A percentile compares a stretch with the other conserved stretches of the same genome.
These are phyloP conservation scores for Lasiosphaeria hispida DNA, from an alignment of 495 filamentous ascomycete species.

Conservation along the genomic window DNA sequence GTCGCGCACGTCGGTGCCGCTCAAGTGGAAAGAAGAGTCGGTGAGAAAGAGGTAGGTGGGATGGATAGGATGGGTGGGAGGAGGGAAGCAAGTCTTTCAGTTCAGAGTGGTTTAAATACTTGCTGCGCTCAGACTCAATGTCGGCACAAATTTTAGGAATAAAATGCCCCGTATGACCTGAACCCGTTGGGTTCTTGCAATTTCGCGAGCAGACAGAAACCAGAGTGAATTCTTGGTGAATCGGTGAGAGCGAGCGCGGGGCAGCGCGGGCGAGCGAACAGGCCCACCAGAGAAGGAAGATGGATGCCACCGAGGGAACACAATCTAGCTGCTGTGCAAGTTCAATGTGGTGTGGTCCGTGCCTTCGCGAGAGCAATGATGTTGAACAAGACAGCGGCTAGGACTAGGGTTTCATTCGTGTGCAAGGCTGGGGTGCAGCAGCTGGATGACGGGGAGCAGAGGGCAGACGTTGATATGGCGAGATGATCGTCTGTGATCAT, in stretches of 20 bases:
- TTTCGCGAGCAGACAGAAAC: constrained; percentile 30
- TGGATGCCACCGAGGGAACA: constrained; percentile 27
- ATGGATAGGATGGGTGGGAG: constrained; percentile 1
- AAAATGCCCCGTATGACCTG: constrained; percentile 50
- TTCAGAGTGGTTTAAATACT: constrained; percentile 35
- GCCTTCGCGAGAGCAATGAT: constrained; percentile 33
- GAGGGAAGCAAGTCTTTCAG: constrained; percentile 23
- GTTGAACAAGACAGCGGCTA: constrained; percentile 47
- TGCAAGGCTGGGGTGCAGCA: constrained; percentile 23
- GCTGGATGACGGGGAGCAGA: constrained; percentile 16
- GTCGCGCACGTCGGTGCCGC: constrained; percentile 19
- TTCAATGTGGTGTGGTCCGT: constrained; percentile 32
- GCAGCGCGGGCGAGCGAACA: constrained; percentile 26
- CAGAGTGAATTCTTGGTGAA: constrained; percentile 26
- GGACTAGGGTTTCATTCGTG: constrained; percentile 45
- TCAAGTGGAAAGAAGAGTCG: constrained; percentile 11
- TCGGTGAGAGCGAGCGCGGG: constrained; percentile 27
- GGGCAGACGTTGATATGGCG: constrained; percentile 17
- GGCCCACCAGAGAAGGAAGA: constrained; percentile 25
- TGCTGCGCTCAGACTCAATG: constrained; percentile 34
- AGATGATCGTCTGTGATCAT: constrained; percentile 29
- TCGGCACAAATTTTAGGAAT: constrained; percentile 38
- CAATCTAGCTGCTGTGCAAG: constrained; percentile 31
- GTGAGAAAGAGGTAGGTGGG: constrained; percentile 9
- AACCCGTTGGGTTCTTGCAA: constrained; percentile 24